Base-by-base conservation (phyloP, 371 early-diverging fungal species). In the Polyrhizophydium stewartii region DNA sequence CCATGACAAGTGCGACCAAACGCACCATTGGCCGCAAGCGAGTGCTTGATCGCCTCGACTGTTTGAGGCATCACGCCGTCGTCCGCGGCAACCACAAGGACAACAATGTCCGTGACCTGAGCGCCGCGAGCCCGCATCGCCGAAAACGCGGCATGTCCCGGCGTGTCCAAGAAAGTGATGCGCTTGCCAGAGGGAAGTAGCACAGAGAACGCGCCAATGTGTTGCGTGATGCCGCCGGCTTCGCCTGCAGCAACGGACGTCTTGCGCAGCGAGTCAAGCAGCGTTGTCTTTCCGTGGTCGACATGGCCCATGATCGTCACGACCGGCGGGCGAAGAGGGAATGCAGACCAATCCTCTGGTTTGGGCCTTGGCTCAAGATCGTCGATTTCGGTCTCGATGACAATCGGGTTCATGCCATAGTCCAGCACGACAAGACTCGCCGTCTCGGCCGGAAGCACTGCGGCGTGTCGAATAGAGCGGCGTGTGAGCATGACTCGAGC, bases 301-400 rank as follows among this genome's bases (percentile, higher is more conserved):
- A 96, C 93, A 64, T 97, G 98, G 19, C 99, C 99, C 92, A 99
- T 91, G 64, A 99, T 94, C 9, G 96, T 94, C 25, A 96, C 94
- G 22, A 96, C 89, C 9, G 97, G 97, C 1, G 96, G 92, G 41
- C 96, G 83, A 10, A 71, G 61, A 24, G 89, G 89, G 60, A 87
- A 85, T 17, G 68, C 62, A 1, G 86, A 81, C 81, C 86, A 84
- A 60, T 91, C 91, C 28, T 77, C 83, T 0, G 91, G 89, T 22
- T 61, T 56, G 0, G 63, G 68, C 55, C 70, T 41, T 31, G 52
- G 31, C 12, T n/a, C 21, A 16, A 25, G 6, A 16, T 51, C 19
- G 28, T 16, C 5, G 2, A 2, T 51, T 21, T 51, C 27, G 12
- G 33, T 30, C 52, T 51, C 27, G 2, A 10, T 5, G 3, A 28